A percentile compares a stretch with the other conserved stretches of the same genome.
phyloP scores from a whole-genome alignment of 1,139 yeast genomes.

The Protomyces pachydermus region DNA sequence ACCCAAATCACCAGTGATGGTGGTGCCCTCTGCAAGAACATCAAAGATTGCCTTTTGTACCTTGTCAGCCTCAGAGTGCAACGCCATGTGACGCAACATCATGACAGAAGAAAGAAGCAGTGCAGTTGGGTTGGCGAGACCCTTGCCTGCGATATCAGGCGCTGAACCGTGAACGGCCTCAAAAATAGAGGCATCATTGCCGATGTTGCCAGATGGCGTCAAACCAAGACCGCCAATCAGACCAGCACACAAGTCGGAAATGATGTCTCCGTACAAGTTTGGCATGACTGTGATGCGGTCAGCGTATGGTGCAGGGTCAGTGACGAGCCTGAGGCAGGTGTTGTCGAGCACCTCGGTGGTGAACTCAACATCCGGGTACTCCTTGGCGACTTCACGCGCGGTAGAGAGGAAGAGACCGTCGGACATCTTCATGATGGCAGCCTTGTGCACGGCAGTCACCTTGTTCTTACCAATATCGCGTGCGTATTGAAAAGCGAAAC shows the following conservation, averaged over 20 bases:
- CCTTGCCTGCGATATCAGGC: slow-evolving; percentile 85
- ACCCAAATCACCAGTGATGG: slow-evolving; percentile 93
- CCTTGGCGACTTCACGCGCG: slow-evolving; percentile 82
- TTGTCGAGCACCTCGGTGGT: slow-evolving; percentile 88
- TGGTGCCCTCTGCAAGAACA: slow-evolving; percentile 92
- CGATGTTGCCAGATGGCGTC: slow-evolving; percentile 99
- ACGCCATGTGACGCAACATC: slow-evolving; percentile 99
- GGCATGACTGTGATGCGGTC: slow-evolving; percentile 97
- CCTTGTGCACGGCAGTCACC: slow-evolving; percentile 94
- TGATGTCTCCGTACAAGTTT: slow-evolving; percentile 96
- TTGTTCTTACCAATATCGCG: slow-evolving; percentile 81
- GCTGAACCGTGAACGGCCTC: slow-evolving; percentile 99
- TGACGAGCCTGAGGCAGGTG: slow-evolving; percentile 84
- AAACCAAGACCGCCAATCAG: slow-evolving; percentile 97
- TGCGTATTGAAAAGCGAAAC: slow-evolving; percentile 96
- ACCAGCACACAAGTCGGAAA: slow-evolving; percentile 96
- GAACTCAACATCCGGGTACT: slow-evolving; percentile 83
- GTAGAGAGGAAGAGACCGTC: slow-evolving; percentile 94
- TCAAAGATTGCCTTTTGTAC: slow-evolving; percentile 84
- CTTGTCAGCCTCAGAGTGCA: slow-evolving; percentile 69
- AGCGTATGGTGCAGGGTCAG: slow-evolving; percentile 78
- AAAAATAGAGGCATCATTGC: slow-evolving; percentile 92
- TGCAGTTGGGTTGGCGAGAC: slow-evolving; percentile 98
- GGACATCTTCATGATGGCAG: slow-evolving; percentile 94
- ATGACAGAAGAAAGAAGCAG: slow-evolving; percentile 88